phyloP scores from a whole-genome alignment of 768 basidiomycete species.

The Austroboletus eburneus region DNA sequence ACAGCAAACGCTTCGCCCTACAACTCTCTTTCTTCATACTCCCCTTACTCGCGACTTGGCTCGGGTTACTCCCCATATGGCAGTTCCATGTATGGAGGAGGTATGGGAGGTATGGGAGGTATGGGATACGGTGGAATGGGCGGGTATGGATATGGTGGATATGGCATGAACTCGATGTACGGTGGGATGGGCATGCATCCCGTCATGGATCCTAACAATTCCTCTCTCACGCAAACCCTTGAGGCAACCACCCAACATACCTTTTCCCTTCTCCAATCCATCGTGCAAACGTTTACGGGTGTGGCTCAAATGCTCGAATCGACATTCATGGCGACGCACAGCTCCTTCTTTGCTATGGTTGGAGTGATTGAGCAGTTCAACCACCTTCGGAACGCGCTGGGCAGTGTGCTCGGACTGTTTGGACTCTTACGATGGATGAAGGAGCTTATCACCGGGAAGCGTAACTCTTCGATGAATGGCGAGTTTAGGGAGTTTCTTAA shows the following conservation, averaged over 20 bases:
- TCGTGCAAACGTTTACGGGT: constrained; percentile 93
- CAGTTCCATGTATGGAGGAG: constrained; percentile 29
- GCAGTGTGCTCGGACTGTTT: constrained; percentile 90
- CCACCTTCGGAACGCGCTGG: constrained; percentile 86
- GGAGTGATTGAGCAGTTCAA: constrained; percentile 95
- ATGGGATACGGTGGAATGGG: constrained; percentile 41
- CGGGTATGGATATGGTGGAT: constrained; percentile 39
- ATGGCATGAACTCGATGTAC: constrained; percentile 51
- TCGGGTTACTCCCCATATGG: too few species aligned
- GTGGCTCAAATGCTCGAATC: constrained; percentile 97
- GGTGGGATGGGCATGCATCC: constrained; percentile 36
- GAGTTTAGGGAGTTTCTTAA: constrained; percentile 79
- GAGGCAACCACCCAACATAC: constrained; percentile 89
- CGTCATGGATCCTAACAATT: constrained; percentile 47
- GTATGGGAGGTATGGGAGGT: too few species aligned
- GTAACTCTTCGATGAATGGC: constrained; percentile 43
- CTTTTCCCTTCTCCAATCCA: constrained; percentile 87
- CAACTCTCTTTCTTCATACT: too few species aligned
- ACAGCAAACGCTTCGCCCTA: constrained; percentile 17
- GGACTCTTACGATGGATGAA: constrained; percentile 85
- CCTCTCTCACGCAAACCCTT: constrained; percentile 80
- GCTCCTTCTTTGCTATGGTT: constrained; percentile 93
- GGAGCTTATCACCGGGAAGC: constrained; percentile 50
- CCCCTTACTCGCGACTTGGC: too few species aligned
- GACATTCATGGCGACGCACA: constrained; percentile 97